These are phyloP conservation scores for Mycena belliarum DNA, from an alignment of 768 basidiomycete species.

Conservation along the genomic window DNA sequence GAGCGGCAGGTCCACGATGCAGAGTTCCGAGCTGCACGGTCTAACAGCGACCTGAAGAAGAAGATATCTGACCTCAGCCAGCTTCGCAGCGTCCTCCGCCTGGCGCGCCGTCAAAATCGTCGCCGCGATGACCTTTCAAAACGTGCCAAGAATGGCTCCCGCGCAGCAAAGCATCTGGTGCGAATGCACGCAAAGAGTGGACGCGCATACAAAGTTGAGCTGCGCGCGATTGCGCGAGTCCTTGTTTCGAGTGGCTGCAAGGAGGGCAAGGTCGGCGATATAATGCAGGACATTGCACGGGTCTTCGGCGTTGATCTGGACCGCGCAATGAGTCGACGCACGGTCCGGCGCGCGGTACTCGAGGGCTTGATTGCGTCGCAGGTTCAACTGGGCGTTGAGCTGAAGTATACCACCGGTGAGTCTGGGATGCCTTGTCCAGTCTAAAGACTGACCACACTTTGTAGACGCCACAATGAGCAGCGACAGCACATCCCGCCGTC, in stretches of 20 bases:
- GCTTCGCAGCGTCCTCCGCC: too few relatives aligned
- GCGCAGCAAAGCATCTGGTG: background rate
- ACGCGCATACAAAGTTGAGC: constrained; percentile 10
- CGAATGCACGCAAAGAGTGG: constrained; percentile 1
- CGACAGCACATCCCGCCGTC: constrained; percentile 15
- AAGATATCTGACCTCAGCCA: too few relatives aligned
- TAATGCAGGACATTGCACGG: constrained; percentile 1
- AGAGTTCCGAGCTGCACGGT: too few relatives aligned
- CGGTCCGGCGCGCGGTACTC: constrained; percentile 3
- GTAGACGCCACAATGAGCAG: constrained; percentile 16
- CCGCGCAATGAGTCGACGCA: constrained; percentile 12
- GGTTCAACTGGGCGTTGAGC: constrained; percentile 4
- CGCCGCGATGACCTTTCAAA: too few relatives aligned
- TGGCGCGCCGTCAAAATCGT: too few relatives aligned
- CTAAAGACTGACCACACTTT: background rate
- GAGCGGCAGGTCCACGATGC: too few relatives aligned
- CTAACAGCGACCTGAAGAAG: too few relatives aligned
- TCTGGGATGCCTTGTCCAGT: background rate
- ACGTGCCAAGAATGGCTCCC: background rate
- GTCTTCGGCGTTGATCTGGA: constrained; percentile 7
- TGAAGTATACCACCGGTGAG: constrained; percentile 7
- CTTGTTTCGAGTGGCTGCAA: constrained; percentile 15
- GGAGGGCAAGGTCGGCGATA: constrained; percentile 9
- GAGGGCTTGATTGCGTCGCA: constrained; percentile 10
- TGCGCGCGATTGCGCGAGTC: constrained; percentile 7